Evolutionary conservation across 2,329 filamentous ascomycete genomes (phyloP).

Genomic region (Trichoderma sp.): DNA sequence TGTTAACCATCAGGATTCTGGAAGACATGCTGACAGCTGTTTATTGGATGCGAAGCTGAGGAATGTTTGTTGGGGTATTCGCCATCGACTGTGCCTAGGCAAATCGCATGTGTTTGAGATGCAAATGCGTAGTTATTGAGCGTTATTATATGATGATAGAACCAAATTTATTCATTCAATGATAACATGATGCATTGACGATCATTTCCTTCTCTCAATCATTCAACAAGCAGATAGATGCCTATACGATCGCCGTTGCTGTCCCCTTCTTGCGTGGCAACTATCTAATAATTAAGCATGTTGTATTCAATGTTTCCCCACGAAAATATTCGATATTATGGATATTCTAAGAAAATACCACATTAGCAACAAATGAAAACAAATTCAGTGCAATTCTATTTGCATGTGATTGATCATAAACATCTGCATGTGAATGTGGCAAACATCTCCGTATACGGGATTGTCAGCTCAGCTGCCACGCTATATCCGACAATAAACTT

Average conservation of each 20-base stretch:
- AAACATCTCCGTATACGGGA: not conserved
- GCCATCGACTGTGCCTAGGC: not conserved
- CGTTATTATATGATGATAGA: not conserved
- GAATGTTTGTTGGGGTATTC: slow-evolving; percentile 10
- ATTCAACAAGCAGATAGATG: not conserved
- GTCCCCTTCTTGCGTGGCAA: not conserved
- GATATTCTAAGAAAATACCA: not conserved
- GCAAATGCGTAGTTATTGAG: not conserved
- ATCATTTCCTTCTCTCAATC: no score
- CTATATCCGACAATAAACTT: not conserved
- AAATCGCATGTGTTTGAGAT: not conserved
- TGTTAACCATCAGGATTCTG: not conserved
- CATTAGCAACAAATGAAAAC: not conserved
- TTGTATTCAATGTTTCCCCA: not conserved
- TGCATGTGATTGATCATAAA: not conserved
- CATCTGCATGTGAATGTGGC: slow-evolving; percentile 16
- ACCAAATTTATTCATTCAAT: not conserved
- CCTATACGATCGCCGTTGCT: not conserved
- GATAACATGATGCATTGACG: no score
- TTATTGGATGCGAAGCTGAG: not conserved
- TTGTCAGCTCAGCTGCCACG: not conserved
- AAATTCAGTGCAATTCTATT: not conserved
- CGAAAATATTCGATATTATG: not conserved
- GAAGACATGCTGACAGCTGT: not conserved
- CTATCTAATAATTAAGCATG: not conserved